Conservation (phyloP, 192 early-diverging fungal species). For the Coemansia sp. region DNA sequence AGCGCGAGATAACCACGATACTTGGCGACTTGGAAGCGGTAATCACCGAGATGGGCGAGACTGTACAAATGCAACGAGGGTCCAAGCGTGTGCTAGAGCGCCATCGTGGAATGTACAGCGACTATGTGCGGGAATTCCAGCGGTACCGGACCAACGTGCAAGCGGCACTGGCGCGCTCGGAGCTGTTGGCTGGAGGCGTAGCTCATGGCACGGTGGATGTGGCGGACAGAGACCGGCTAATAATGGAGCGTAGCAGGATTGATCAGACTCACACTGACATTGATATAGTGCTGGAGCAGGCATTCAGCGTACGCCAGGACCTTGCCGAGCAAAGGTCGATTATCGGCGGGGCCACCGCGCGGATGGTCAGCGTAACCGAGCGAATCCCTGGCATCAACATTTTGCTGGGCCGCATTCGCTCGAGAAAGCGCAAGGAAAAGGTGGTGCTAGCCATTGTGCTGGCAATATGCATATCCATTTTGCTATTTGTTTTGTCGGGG, state of each 20-base stretch:
- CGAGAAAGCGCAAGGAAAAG: conserved; percentile 48
- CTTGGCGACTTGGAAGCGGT: conserved; percentile 40
- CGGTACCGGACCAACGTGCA: conserved; percentile 42
- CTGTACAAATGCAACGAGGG: conserved; percentile 38
- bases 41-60: conserved; percentile 40
- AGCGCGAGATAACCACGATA: conserved; percentile 26
- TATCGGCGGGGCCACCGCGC: conserved; percentile 18
- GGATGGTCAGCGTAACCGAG: conserved; percentile 38
- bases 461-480: conserved; percentile 35
- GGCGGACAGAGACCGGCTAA: conserved; percentile 31
- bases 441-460: conserved; percentile 41
- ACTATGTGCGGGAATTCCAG: conserved; percentile 44
- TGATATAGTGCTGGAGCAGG: conserved; percentile 49
- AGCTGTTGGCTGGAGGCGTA: conserved; percentile 13
- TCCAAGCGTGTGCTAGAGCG: conserved; percentile 44
- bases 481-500: conserved; percentile 25
- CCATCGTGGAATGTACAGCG: conserved; percentile 33
- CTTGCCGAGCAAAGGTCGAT: conserved; percentile 35
- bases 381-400: conserved; percentile 49
- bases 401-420: conserved; percentile 44
- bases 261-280: conserved; percentile 49
- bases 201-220: conserved; percentile 5
- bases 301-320: conserved; percentile 41
- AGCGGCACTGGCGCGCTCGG: conserved; percentile 22
- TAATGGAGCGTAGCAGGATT: conserved; percentile 32